Percentiles rank a stretch among this genome's conserved stretches.
These are phyloP conservation scores for Dictyostelium capitatum DNA, from an alignment of 78 protist genomes.

Conservation along the genomic window DNA sequence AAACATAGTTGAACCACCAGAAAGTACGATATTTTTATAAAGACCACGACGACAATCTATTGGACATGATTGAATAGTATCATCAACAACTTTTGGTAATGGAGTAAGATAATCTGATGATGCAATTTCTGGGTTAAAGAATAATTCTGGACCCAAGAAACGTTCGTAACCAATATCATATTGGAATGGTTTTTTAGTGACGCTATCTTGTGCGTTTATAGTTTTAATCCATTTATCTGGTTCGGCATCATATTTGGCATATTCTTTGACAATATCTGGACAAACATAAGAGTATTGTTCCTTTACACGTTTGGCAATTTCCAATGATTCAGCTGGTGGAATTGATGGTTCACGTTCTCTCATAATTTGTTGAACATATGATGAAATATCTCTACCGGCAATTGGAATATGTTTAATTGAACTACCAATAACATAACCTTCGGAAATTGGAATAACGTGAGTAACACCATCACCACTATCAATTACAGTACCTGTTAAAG, in stretches of 20 bases:
- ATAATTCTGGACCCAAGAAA: slow-evolving; percentile 99
- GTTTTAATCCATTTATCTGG: slow-evolving; percentile 91
- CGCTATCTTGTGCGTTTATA: slow-evolving; percentile 40
- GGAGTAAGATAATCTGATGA: slow-evolving; percentile 93
- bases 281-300: slow-evolving; percentile 97
- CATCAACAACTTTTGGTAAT: slow-evolving; percentile 96
- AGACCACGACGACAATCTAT: slow-evolving; percentile 97
- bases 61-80: slow-evolving; percentile 96
- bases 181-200: slow-evolving; percentile 87
- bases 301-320: slow-evolving; percentile 95
- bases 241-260: slow-evolving; percentile 94
- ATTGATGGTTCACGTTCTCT: slow-evolving; percentile 97
- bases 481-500: slow-evolving; percentile 98
- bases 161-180: slow-evolving; percentile 99
- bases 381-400: slow-evolving; percentile 99
- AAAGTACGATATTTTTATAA: slow-evolving; percentile 97
- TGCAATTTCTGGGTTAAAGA: slow-evolving; percentile 99
- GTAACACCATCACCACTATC: slow-evolving; percentile 99
- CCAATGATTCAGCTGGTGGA: slow-evolving; percentile 96
- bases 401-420: slow-evolving; percentile 98
- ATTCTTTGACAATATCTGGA: slow-evolving; percentile 97
- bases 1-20: slow-evolving; percentile 99
- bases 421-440: slow-evolving; percentile 98
- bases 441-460: slow-evolving; percentile 99
- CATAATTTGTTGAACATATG: slow-evolving; percentile 96